Conservation (phyloP, 148 eudicot genomes). For the Gaultheria prostrata region DNA sequence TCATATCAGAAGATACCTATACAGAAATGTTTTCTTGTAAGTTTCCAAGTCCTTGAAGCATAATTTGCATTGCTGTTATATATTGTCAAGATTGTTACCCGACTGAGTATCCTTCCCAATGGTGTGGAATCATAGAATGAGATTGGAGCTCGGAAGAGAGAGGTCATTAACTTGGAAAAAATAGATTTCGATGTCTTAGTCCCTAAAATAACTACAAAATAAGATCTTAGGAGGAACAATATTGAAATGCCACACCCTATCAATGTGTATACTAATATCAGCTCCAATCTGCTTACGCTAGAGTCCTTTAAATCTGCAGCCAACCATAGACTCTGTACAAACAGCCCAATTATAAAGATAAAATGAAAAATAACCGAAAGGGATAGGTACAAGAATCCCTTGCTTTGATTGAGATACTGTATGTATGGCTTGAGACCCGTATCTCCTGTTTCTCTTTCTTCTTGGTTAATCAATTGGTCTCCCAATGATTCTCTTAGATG, state of each 20-base stretch:
- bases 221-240: slow-evolving; percentile 40
- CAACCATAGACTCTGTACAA: slow-evolving; percentile 47
- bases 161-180: slow-evolving; percentile 41
- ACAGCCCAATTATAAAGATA: slow-evolving; percentile 40
- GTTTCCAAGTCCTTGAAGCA: not conserved
- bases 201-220: slow-evolving; percentile 32
- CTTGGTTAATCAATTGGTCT: slow-evolving; percentile 52
- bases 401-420: slow-evolving; percentile 46
- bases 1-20: slow-evolving; percentile 56
- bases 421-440: slow-evolving; percentile 49
- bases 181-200: slow-evolving; percentile 40
- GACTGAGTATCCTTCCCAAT: slow-evolving; percentile 55
- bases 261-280: slow-evolving; percentile 31
- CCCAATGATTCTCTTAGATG: slow-evolving; percentile 15
- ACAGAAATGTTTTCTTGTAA: not conserved
- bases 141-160: slow-evolving; percentile 62
- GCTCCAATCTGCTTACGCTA: slow-evolving; percentile 20
- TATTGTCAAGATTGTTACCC: slow-evolving; percentile 35
- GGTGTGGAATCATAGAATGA: slow-evolving; percentile 67
- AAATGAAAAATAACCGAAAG: slow-evolving; percentile 32
- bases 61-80: not conserved
- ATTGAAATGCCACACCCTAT: slow-evolving; percentile 35
- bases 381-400: slow-evolving; percentile 43
- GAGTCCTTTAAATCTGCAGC: slow-evolving; percentile 40
- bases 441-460: slow-evolving; percentile 64